Conservation (phyloP, 495 filamentous ascomycete genomes). For the Bacidia gigantensis region DNA sequence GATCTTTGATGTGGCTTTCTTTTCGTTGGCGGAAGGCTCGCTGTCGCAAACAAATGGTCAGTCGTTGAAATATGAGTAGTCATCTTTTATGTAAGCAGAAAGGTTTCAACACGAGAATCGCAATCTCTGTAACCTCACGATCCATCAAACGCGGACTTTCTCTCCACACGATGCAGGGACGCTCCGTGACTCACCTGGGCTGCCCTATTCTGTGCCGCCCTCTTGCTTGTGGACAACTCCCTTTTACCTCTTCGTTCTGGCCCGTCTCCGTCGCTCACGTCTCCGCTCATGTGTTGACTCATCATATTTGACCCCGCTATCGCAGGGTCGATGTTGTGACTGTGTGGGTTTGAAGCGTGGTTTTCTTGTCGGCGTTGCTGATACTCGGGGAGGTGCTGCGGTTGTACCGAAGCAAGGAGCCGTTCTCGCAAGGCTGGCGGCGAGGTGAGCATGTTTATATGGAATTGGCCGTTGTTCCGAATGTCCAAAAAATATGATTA, state of each 20-base stretch:
- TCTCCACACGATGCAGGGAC: not conserved
- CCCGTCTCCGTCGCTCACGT: constrained; percentile 25
- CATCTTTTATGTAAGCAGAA: constrained; percentile 18
- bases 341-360: constrained; percentile 31
- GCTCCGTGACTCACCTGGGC: constrained; percentile 59
- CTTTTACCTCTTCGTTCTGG: constrained; percentile 53
- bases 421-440: constrained; percentile 39
- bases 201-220: constrained; percentile 91
- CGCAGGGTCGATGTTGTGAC: constrained; percentile 41
- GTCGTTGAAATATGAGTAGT: constrained; percentile 2
- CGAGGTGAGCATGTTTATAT: constrained; percentile 7
- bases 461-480: not conserved
- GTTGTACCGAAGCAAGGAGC: constrained; percentile 33
- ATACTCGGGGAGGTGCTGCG: constrained; percentile 23
- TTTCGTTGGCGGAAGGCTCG: constrained; percentile 95
- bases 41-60: constrained; percentile 29
- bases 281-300: constrained; percentile 13
- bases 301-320: constrained; percentile 29
- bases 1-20: constrained; percentile 92
- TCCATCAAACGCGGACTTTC: constrained; percentile 4
- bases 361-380: constrained; percentile 26
- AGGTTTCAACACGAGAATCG: constrained; percentile 6
- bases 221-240: constrained; percentile 86
- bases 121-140: not conserved
- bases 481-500: constrained; percentile 11